phyloP scores from a whole-genome alignment of 805 yeast species.

The Blastobotrys mokoenaii region DNA sequence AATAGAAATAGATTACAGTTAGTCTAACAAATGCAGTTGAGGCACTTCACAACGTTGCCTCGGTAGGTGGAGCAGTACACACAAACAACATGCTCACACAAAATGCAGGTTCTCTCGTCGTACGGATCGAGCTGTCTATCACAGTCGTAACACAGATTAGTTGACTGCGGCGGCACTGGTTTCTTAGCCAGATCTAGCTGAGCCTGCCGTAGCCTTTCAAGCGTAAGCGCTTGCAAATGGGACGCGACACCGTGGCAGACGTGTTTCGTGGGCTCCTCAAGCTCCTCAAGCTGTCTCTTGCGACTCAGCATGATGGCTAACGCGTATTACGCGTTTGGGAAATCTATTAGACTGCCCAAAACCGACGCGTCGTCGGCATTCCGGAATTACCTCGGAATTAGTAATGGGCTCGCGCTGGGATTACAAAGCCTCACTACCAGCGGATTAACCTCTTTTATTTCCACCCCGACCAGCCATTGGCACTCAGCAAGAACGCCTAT shows the following conservation, averaged over 20 bases:
- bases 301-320: background rate
- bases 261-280: background rate
- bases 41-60: constrained; percentile 11
- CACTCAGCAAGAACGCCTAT: no score
- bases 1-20: background rate
- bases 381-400: background rate
- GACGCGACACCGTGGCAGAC: constrained; percentile 1
- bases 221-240: constrained; percentile 2
- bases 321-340: background rate
- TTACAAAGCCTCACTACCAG: no score
- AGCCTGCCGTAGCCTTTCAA: constrained; percentile 9
- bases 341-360: background rate
- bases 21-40: constrained; percentile 4
- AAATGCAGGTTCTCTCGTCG: constrained; percentile 9
- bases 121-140: constrained; percentile 4
- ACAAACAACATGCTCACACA: constrained; percentile 14
- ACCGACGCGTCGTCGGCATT: background rate
- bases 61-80: constrained; percentile 15
- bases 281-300: constrained; percentile 1
- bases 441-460: no score
- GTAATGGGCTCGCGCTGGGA: background rate
- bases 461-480: no score
- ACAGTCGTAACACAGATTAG: constrained; percentile 13
- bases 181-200: constrained; percentile 13
- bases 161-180: background rate